A percentile compares a stretch with the other conserved stretches of the same genome.
Evolutionary conservation across 768 basidiomycete species (phyloP).

Genomic region (Calocera cornea): DNA sequence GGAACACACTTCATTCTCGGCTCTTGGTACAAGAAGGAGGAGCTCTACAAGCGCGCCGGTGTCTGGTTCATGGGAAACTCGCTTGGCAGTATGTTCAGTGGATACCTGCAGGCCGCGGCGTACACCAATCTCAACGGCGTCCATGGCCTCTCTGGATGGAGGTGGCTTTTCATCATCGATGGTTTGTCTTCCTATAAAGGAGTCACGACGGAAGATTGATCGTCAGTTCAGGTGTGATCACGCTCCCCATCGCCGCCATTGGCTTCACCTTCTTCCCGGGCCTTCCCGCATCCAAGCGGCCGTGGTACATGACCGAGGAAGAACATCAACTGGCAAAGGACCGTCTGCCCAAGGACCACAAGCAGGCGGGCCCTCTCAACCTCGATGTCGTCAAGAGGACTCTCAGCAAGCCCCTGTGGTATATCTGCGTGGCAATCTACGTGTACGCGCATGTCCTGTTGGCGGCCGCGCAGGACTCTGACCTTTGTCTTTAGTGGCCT

Average conservation of each 20-base stretch:
- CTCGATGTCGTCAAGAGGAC: constrained; percentile 13
- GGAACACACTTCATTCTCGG: constrained; percentile 18
- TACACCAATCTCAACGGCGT: constrained; percentile 15
- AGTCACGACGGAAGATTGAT: neutral
- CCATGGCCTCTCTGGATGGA: constrained; percentile 12
- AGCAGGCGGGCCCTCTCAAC: constrained; percentile 3
- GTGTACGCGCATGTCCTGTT: neutral
- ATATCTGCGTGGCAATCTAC: neutral
- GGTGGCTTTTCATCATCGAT: constrained; percentile 9
- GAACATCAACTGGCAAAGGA: constrained; percentile 15
- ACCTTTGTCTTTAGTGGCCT: constrained; percentile 9
- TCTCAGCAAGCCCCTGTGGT: constrained; percentile 1
- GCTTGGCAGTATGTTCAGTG: constrained; percentile 3
- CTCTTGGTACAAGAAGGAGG: constrained; percentile 11
- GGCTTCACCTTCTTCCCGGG: constrained; percentile 19
- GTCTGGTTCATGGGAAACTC: constrained; percentile 9
- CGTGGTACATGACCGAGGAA: constrained; percentile 18
- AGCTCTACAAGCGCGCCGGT: constrained; percentile 10
- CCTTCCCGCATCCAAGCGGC: constrained; percentile 13
- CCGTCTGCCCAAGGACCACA: constrained; percentile 10
- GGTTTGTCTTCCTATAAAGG: neutral
- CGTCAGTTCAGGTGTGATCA: neutral
- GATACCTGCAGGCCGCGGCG: constrained; percentile 7
- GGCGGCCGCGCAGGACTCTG: constrained; percentile 11
- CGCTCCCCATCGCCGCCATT: constrained; percentile 12